Evolutionary conservation across 805 yeast genomes (phyloP), one percentile per base, ranked within the genome.

Genomic region (Komagataella mondaviorum): DNA sequence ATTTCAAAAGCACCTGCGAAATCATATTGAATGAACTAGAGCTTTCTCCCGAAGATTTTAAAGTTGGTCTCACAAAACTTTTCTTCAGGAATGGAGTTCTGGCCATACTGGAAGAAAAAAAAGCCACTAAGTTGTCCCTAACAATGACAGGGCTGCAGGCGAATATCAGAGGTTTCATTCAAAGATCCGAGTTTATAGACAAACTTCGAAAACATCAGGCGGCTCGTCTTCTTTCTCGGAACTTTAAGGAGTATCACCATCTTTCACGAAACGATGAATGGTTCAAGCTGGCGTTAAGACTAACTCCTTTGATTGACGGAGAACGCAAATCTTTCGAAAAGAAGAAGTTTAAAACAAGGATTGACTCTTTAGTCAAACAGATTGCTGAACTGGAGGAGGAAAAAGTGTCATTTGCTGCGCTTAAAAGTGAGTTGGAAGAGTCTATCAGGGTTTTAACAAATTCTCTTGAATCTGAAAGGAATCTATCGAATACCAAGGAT

Each of bases 61-160:
- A 80, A 54, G 71, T 85, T 47, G 93, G 93, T 56, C 68, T 81
- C 39, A 81, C 89, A 3, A 85, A 85, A 61, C 69, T 85, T 6
- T 85, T 85, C 56, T 85, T 85, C 72, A 77, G 85, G 52, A 81
- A 85, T 61, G 91, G 93, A 18, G 85, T 85, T 2, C 68, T 85
- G 23, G 90, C 95, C 1, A 79, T 80, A 44, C 71, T 89, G 1
- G 99, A 93, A 63, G 80, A 80, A 56, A 72, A 76, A 51, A 81
- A 95, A 54, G 96, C 89, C 55, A 69, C 71, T 43, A 75, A 78
- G 50, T 66, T 93, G 44, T 73, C 76, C 48, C 57, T 63, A 2
- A 72, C 83, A 1, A 67, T 87, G 45, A 74, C 83, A 0, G 65
- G 67, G 3, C 74, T 93, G 52, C 95, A 88, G 60, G 71, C 90